These are phyloP conservation scores for Clonostachys byssicola DNA, from an alignment of 2,329 filamentous ascomycete species.

Conservation along the genomic window DNA sequence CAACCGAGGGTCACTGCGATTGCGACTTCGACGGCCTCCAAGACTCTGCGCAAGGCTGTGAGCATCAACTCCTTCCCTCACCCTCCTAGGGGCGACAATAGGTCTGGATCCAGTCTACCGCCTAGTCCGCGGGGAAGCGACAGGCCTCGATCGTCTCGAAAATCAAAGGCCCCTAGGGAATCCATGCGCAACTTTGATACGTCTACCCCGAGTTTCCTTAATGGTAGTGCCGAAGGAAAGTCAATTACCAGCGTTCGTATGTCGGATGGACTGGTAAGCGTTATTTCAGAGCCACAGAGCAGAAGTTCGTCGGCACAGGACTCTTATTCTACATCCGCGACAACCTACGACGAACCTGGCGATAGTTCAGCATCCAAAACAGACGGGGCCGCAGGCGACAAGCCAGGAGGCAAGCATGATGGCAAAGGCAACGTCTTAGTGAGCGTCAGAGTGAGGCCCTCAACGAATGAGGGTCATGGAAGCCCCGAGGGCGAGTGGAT, in stretches of 20 bases:
- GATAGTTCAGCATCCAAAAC: slow-evolving; percentile 40
- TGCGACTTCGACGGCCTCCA: slow-evolving; percentile 42
- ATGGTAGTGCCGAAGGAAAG: slow-evolving; percentile 74
- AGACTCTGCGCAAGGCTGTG: slow-evolving; percentile 77
- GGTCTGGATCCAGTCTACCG: slow-evolving; percentile 52
- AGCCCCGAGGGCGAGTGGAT: slow-evolving; percentile 80
- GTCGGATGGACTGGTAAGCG: slow-evolving; percentile 71
- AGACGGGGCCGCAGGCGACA: slow-evolving; percentile 29
- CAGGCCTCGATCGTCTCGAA: slow-evolving; percentile 41
- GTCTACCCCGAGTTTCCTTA: slow-evolving; percentile 69
- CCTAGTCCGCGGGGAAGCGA: slow-evolving; percentile 55
- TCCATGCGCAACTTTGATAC: slow-evolving; percentile 44
- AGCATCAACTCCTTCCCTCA: slow-evolving; percentile 95
- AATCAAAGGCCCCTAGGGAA: slow-evolving; percentile 51
- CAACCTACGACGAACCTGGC: slow-evolving; percentile 77
- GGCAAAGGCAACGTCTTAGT: slow-evolving; percentile 93
- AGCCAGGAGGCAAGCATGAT: slow-evolving; percentile 55
- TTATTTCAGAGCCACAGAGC: slow-evolving; percentile 82
- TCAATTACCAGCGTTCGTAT: slow-evolving; percentile 64
- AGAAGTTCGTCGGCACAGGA: slow-evolving; percentile 88
- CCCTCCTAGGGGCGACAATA: slow-evolving; percentile 66
- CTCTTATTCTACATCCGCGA: slow-evolving; percentile 86
- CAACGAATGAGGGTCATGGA: slow-evolving; percentile 59
- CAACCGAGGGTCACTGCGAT: slow-evolving; percentile 51
- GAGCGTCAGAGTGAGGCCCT: slow-evolving; percentile 88